Conservation (phyloP, 73 alveolate species). For the Paramecium sonneborni region DNA sequence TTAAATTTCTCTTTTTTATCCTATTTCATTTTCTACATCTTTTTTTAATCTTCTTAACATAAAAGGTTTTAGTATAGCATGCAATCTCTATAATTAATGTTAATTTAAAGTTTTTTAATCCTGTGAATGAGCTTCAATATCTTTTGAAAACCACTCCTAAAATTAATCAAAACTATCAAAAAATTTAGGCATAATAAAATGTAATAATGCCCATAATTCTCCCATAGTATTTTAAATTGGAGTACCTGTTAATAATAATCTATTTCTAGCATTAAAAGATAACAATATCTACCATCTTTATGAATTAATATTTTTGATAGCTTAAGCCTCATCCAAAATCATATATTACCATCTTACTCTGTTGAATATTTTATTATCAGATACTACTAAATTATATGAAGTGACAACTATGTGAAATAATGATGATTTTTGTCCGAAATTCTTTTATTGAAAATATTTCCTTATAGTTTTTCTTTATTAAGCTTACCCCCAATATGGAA, state of each 20-base stretch:
- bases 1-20: conserved; percentile 91
- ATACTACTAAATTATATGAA: conserved; percentile 89
- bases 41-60: conserved; percentile 95
- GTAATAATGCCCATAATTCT: conserved; percentile 99
- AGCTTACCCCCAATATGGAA: conserved; percentile 96
- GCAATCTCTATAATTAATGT: conserved; percentile 93
- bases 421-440: conserved; percentile 83
- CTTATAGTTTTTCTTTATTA: conserved; percentile 92
- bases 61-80: conserved; percentile 96
- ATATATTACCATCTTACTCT: conserved; percentile 96
- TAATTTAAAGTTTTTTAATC: conserved; percentile 92
- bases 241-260: conserved; percentile 96
- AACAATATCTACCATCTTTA: conserved; percentile 95
- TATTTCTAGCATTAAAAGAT: conserved; percentile 92
- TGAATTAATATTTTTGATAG: conserved; percentile 91
- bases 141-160: conserved; percentile 99
- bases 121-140: conserved; percentile 94
- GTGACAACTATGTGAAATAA: conserved; percentile 93
- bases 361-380: conserved; percentile 89
- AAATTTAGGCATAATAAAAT: conserved; percentile 97
- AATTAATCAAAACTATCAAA: conserved; percentile 97
- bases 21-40: conserved; percentile 98
- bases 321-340: conserved; percentile 98
- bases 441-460: conserved; percentile 87
- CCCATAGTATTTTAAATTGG: conserved; percentile 99